phyloP scores from a whole-genome alignment of 2,329 filamentous ascomycete species.

The Didymosphaeria variabile region DNA sequence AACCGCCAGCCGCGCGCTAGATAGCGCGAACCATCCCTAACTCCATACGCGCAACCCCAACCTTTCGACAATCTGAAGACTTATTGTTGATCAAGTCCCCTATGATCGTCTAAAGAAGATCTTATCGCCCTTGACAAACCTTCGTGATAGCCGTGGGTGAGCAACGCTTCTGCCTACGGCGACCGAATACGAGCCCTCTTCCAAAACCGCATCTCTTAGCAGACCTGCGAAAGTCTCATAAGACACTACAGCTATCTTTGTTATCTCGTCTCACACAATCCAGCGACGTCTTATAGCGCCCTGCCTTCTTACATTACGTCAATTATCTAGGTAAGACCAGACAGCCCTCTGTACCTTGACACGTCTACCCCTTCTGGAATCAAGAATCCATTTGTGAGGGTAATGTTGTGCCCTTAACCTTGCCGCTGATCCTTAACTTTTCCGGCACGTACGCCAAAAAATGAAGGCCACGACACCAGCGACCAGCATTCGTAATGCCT shows the following conservation, averaged over 20 bases:
- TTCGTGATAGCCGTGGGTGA: neutral
- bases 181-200: no score
- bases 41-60: neutral
- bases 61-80: neutral
- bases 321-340: neutral
- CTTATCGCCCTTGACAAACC: neutral
- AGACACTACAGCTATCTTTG: neutral
- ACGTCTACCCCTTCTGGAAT: neutral
- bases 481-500: no score
- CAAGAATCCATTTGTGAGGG: neutral
- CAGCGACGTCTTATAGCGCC: neutral
- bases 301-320: neutral
- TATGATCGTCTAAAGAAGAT: no score
- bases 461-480: neutral
- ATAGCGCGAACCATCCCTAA: constrained; percentile 8
- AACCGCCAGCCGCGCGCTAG: neutral
- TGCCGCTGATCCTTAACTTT: neutral
- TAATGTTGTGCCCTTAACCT: neutral
- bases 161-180: neutral
- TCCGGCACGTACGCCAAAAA: neutral
- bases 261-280: neutral
- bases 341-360: neutral
- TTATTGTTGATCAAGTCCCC: no score
- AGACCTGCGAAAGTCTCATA: neutral
- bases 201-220: neutral